A percentile compares a stretch with the other conserved stretches of the same genome.
These are phyloP conservation scores for Lasiodiplodia sp. DNA, from an alignment of 2,329 filamentous ascomycete genomes.

Conservation along the genomic window DNA sequence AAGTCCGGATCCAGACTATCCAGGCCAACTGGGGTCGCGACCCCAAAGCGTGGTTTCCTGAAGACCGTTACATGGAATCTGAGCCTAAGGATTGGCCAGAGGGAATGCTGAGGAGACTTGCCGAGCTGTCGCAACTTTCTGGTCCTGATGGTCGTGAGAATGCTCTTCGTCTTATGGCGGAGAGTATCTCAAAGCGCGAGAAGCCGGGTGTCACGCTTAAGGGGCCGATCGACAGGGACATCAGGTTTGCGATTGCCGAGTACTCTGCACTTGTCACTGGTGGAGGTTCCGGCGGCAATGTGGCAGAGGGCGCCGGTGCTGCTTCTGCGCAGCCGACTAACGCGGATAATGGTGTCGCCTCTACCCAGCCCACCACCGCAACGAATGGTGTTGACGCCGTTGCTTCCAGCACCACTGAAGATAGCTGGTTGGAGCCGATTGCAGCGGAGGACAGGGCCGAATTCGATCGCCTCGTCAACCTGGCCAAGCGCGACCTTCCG, in stretches of 20 bases:
- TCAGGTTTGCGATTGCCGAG: not conserved
- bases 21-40: not conserved
- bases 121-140: not conserved
- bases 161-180: not conserved
- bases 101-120: not conserved
- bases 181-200: not conserved
- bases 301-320: no score
- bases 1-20: not conserved
- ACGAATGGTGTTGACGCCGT: no score
- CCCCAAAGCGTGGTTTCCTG: not conserved
- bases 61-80: not conserved
- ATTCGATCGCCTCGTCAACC: no score
- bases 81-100: not conserved
- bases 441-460: no score
- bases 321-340: no score
- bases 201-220: rapidly evolving
- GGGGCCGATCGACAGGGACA: not conserved
- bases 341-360: no score
- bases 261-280: no score
- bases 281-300: no score
- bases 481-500: no score
- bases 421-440: no score
- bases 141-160: not conserved
- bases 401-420: no score
- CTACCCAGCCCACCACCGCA: no score